Evolutionary conservation across 2,329 filamentous ascomycete genomes (phyloP), one percentile per base, ranked within the genome.

Genomic region (Parastagonospora nodorum): DNA sequence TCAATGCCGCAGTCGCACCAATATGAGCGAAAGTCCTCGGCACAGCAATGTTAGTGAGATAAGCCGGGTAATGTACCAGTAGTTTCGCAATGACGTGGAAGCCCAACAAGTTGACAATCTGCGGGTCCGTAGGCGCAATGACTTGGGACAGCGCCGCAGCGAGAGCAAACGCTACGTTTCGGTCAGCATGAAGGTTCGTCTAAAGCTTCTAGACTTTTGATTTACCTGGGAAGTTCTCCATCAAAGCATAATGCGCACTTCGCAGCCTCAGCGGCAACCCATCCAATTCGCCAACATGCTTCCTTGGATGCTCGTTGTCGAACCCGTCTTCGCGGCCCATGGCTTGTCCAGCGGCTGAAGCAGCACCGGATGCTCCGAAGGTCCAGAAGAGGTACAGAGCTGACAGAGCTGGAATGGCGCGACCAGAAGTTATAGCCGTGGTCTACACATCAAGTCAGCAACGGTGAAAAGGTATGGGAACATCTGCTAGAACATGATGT

Each of bases 171-270:
- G 33, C 58, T 60, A n/a, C 2, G 45, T 27, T 5, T n/a, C 5
- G 33, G 0, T 2, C 8, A 10, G 9, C 4, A 7, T 16, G 35
- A 8, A 19, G 7, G 12, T 9, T 11, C 28, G 3, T 28, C 28
- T 27, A 2, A 11, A 4, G 16, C 36, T 16, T n/a, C 10, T 30
- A 5, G 19, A 24, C 19, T 3, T 24, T 24, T 24, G 19, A 16
- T 33, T 9, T 42, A 61, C 57, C 60, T 5, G 59, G 61, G n/a
- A 64, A 64, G 35, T 62, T 64, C 36, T 64, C 61, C 57, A 64
- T 52, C 2, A 64, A 24, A 29, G 59, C 59, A 44, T 62, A 61
- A 37, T 64, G 61, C 11, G 61, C 59, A 29, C 61, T 64, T 12
- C 57, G 50, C 16, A 64, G 10, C 10, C 61, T 50, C n/a, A 64